Percentiles rank a stretch among this genome's conserved stretches.
These are phyloP conservation scores for Aspergillus uvarum DNA, from an alignment of 2,329 filamentous ascomycete genomes.

Conservation along the genomic window DNA sequence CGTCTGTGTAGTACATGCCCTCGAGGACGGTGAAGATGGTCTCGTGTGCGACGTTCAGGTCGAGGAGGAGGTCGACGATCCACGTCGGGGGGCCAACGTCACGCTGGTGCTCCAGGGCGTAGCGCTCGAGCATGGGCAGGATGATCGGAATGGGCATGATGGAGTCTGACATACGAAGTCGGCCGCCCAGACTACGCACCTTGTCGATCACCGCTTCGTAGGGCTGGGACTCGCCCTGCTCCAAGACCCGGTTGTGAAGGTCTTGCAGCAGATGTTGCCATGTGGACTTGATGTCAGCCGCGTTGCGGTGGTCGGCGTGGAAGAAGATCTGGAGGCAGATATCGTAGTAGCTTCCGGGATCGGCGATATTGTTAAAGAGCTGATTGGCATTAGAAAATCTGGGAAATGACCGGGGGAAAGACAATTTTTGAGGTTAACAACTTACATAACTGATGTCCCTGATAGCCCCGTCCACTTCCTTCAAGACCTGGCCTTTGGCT, in stretches of 20 bases:
- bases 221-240: constrained; percentile 42
- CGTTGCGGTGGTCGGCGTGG: constrained; percentile 84
- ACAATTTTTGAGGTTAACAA: constrained; percentile 18
- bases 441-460: constrained; percentile 73
- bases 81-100: constrained; percentile 52
- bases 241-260: constrained; percentile 59
- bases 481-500: constrained; percentile 63
- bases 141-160: constrained; percentile 56
- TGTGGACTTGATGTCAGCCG: constrained; percentile 76
- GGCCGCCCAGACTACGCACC: constrained; percentile 57
- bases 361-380: constrained; percentile 91
- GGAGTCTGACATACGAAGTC: constrained; percentile 56
- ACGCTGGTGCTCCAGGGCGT: constrained; percentile 53
- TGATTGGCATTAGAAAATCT: constrained; percentile 38
- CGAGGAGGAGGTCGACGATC: constrained; percentile 66
- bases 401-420: not conserved
- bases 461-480: constrained; percentile 74
- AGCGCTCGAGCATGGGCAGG: constrained; percentile 57
- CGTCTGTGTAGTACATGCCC: constrained; percentile 65
- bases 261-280: constrained; percentile 81
- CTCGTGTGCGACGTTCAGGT: constrained; percentile 62
- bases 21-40: constrained; percentile 63
- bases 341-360: constrained; percentile 89
- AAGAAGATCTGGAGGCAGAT: constrained; percentile 91
- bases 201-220: constrained; percentile 54